Conservation (phyloP, 345 rosid species). For the Theobroma cacao region DNA sequence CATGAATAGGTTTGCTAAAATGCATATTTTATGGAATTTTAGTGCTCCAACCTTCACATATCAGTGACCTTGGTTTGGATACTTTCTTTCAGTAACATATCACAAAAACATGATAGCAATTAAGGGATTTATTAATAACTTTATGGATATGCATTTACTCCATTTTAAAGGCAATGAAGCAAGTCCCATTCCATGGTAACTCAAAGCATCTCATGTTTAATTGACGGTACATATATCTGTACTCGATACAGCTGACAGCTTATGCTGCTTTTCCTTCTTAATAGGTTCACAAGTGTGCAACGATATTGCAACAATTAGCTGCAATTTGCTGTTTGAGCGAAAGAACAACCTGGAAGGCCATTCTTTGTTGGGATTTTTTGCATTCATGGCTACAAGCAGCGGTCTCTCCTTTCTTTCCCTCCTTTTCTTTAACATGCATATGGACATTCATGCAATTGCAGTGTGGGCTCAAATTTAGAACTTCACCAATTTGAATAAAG, state of each 20-base stretch:
- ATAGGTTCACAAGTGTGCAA: constrained; percentile 87
- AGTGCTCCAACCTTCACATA: not conserved
- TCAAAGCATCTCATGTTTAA: constrained; percentile 4
- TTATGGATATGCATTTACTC: not conserved
- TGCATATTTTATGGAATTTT: not conserved
- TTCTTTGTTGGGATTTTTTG: constrained; percentile 79
- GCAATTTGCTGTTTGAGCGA: constrained; percentile 85
- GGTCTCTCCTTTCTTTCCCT: constrained; percentile 54
- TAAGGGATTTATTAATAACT: not conserved
- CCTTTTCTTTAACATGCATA: not conserved
- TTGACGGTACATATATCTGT: not conserved
- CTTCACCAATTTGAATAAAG: not conserved
- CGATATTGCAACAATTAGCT: constrained; percentile 86
- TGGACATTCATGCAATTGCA: not conserved
- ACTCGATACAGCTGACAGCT: not conserved
- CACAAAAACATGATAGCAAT: no score
- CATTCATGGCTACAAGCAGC: constrained; percentile 78
- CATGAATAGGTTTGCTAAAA: not conserved
- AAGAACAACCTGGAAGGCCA: constrained; percentile 63
- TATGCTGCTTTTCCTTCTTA: constrained; percentile 2
- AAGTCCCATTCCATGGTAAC: not conserved
- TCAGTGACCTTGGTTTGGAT: not conserved
- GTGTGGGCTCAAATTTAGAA: not conserved
- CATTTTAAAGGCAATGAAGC: constrained; percentile 1
- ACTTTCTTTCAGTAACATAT: not conserved